Conservation (phyloP, 75 land plant genomes). For the Pseudotsuga menziesii region DNA sequence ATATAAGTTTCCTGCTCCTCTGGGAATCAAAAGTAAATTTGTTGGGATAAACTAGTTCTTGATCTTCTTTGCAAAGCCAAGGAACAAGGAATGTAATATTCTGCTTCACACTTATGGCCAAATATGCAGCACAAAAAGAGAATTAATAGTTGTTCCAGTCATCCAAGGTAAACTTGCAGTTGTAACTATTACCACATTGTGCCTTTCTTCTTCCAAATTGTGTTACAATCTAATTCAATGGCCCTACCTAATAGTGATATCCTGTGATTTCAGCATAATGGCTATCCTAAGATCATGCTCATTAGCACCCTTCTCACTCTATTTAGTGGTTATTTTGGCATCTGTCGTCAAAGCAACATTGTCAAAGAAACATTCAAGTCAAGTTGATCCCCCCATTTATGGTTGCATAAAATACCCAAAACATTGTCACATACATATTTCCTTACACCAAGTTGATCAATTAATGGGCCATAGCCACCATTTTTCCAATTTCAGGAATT, state of each 20-base stretch:
- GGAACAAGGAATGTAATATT: constrained; percentile 91
- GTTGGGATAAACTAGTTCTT: constrained; percentile 84
- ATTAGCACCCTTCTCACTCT: constrained; percentile 35
- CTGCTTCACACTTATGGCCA: constrained; percentile 73
- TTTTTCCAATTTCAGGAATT: constrained; percentile 78
- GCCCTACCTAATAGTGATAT: constrained; percentile 68
- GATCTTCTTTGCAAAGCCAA: constrained; percentile 91
- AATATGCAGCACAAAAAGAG: constrained; percentile 91
- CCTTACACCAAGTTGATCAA: no score
- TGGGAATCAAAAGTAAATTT: constrained; percentile 71
- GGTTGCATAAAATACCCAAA: constrained; percentile 64
- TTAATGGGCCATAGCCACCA: constrained; percentile 31
- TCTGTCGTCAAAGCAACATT: constrained; percentile 32
- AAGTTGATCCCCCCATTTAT: constrained; percentile 53
- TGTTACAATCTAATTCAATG: constrained; percentile 46
- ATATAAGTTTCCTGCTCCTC: constrained; percentile 90
- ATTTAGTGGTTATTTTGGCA: constrained; percentile 15
- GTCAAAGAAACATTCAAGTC: constrained; percentile 21
- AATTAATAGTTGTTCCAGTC: constrained; percentile 98
- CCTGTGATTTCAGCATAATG: constrained; percentile 91
- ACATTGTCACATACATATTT: constrained; percentile 78
- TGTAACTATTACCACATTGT: constrained; percentile 89
- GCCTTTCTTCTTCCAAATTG: constrained; percentile 32
- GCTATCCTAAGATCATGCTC: constrained; percentile 84
- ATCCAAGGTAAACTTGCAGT: constrained; percentile 80